Evolutionary conservation across 2,329 filamentous ascomycete species (phyloP).

Genomic region (Xylaria digitata): DNA sequence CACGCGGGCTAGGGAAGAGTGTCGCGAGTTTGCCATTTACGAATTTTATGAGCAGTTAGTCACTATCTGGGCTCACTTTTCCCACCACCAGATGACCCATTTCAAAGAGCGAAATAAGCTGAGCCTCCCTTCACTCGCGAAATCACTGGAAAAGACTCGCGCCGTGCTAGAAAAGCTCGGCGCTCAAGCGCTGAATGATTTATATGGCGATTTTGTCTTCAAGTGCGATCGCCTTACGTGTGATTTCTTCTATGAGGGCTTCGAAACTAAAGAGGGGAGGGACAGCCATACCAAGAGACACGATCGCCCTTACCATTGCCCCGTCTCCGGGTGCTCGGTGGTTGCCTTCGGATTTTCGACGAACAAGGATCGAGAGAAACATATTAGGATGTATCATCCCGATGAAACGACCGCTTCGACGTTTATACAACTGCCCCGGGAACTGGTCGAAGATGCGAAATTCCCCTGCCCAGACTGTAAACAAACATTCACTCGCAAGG

Average conservation of each 20-base stretch:
- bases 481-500: conserved; percentile 54
- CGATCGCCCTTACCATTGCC: conserved; percentile 55
- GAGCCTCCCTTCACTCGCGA: conserved; percentile 47
- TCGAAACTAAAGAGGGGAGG: conserved; percentile 46
- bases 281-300: conserved; percentile 55
- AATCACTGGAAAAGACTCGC: conserved; percentile 47
- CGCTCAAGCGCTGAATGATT: conserved; percentile 37
- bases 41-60: conserved; percentile 45
- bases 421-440: conserved; percentile 40
- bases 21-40: conserved; percentile 35
- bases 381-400: conserved; percentile 48
- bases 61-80: conserved; percentile 48
- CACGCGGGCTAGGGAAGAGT: conserved; percentile 30
- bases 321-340: conserved; percentile 49
- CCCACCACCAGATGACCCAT: conserved; percentile 40
- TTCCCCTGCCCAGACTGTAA: conserved; percentile 52
- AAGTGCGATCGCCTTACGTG: conserved; percentile 57
- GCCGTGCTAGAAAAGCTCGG: conserved; percentile 47
- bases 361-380: conserved; percentile 54
- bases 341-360: conserved; percentile 54
- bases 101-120: conserved; percentile 47
- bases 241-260: conserved; percentile 57
- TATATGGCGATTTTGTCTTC: conserved; percentile 55
- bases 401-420: conserved; percentile 40
- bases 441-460: conserved; percentile 36